Evolutionary conservation across 177 flowering plant species (phyloP).

Genomic region (Vitis hybrid): DNA sequence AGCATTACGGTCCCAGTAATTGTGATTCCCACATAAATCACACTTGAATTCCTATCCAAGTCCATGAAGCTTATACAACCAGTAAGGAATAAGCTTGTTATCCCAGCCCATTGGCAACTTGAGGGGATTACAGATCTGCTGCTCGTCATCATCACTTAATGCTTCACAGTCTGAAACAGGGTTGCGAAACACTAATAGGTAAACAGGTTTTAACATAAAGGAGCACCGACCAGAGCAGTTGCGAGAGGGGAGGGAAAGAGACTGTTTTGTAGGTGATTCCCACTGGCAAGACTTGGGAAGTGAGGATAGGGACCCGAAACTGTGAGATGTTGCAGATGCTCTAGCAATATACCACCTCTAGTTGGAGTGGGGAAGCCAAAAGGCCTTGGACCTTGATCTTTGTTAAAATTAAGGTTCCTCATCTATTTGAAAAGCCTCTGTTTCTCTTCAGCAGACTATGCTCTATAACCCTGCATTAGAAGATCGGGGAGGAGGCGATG

Average conservation of each 20-base stretch:
- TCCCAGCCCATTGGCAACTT: slow-evolving; percentile 99
- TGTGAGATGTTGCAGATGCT: slow-evolving; percentile 29
- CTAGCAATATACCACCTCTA: slow-evolving; percentile 26
- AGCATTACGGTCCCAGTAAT: slow-evolving; percentile 97
- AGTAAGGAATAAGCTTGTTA: slow-evolving; percentile 98
- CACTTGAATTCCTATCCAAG: slow-evolving; percentile 83
- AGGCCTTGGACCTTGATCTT: slow-evolving; percentile 26
- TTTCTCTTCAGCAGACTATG: slow-evolving; percentile 94
- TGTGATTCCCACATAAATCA: slow-evolving; percentile 97
- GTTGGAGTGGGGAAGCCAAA: slow-evolving; percentile 22
- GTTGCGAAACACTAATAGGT: slow-evolving; percentile 39
- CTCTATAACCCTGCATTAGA: slow-evolving; percentile 97
- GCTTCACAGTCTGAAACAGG: slow-evolving; percentile 42
- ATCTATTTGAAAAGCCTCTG: slow-evolving; percentile 85
- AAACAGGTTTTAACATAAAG: slow-evolving; percentile 44
- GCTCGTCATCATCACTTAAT: slow-evolving; percentile 91
- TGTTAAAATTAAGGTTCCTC: slow-evolving; percentile 81
- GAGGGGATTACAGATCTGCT: slow-evolving; percentile 96
- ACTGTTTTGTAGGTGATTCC: slow-evolving; percentile 34
- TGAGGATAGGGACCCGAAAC: slow-evolving; percentile 38
- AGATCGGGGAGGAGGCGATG: slow-evolving; percentile 80
- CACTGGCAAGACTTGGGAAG: slow-evolving; percentile 36
- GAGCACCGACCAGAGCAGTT: slow-evolving; percentile 34
- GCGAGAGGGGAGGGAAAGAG: slow-evolving; percentile 18
- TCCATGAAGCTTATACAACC: slow-evolving; percentile 99